Evolutionary conservation across 176 grass and related monocot species (phyloP).

Genomic region (Bothriochloa decipiens): DNA sequence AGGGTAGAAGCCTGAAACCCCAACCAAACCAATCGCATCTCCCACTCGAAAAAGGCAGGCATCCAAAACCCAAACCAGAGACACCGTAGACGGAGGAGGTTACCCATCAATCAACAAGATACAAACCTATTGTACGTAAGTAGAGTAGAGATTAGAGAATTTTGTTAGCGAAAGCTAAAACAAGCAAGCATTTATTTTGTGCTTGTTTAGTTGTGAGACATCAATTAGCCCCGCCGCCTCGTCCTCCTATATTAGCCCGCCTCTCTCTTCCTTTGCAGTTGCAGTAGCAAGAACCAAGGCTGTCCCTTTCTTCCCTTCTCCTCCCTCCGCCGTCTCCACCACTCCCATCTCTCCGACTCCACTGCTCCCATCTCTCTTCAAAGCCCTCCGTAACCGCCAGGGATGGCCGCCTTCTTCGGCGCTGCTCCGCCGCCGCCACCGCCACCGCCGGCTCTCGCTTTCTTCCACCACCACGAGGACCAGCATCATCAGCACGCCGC

Average conservation of each 20-base stretch:
- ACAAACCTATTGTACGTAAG: neutral
- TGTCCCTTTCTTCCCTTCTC: constrained; percentile 49
- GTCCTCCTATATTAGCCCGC: constrained; percentile 43
- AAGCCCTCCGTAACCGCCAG: neutral
- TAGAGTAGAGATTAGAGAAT: neutral
- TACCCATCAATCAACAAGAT: neutral
- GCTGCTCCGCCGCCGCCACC: constrained; percentile 13
- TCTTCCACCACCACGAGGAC: constrained; percentile 28
- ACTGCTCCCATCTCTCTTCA: neutral
- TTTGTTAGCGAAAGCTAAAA: neutral
- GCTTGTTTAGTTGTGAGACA: neutral
- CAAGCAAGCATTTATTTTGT: neutral
- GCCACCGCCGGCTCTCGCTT: neutral
- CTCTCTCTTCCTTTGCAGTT: constrained; percentile 14
- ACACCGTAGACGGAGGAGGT: constrained; percentile 1
- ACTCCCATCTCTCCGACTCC: neutral
- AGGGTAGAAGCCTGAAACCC: neutral
- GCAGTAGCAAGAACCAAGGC: constrained; percentile 24
- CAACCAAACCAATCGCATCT: constrained; percentile 43
- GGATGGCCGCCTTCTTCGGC: constrained; percentile 44
- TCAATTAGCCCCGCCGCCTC: neutral
- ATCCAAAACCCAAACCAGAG: neutral
- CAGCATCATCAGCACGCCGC: neutral
- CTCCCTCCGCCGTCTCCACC: neutral
- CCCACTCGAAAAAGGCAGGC: neutral